Evolutionary conservation across 148 eudicot species (phyloP), one percentile per base, ranked within the genome.

Genomic region (Fagopyrum homotropicum): DNA sequence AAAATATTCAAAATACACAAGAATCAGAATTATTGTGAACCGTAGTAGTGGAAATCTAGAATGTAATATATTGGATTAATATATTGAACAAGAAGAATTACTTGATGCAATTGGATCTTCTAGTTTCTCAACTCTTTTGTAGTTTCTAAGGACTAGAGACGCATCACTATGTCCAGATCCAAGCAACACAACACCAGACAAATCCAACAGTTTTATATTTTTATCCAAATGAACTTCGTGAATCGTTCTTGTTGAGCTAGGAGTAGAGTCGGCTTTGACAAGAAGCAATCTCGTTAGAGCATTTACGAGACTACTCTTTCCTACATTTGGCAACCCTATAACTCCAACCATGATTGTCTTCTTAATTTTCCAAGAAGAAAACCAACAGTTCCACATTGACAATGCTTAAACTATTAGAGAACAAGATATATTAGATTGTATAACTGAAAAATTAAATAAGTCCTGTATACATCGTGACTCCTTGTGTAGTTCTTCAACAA

Each of bases 161-260:
- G 93, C 83, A 80, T 92, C 94, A 83, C 82, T 92, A 75, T 82
- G 88, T 46, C 72, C 82, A 74, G 97, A 85, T 74, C 84, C 85
- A 70, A 95, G 97, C 93, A 95, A 82, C 48, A 95, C 98, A 73
- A 95, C 97, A 64, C 97, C 98, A 82, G 98, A 98, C 77, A 98
- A 96, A 73, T 96, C 99, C 83, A 96, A 73, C 83, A 96, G 77
- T 81, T 90, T 96, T 51, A 96, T 87, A 85, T 89, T 89, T 85
- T 90, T 92, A 80, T 96, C 99, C 75, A 92, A 80, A 72, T 92
- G 94, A 74, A 96, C 97, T 85, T 96, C 99, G 86, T 96, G 99
- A 89, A 96, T 82, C 52, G 98, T 86, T 82, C 94, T 86, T 56
- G 99, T 96, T 71, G 92, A 85, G 64, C 99, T 98, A 30, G 99